Base-by-base conservation (phyloP, 805 yeast species). In the Diddensiella santjacobensis region DNA sequence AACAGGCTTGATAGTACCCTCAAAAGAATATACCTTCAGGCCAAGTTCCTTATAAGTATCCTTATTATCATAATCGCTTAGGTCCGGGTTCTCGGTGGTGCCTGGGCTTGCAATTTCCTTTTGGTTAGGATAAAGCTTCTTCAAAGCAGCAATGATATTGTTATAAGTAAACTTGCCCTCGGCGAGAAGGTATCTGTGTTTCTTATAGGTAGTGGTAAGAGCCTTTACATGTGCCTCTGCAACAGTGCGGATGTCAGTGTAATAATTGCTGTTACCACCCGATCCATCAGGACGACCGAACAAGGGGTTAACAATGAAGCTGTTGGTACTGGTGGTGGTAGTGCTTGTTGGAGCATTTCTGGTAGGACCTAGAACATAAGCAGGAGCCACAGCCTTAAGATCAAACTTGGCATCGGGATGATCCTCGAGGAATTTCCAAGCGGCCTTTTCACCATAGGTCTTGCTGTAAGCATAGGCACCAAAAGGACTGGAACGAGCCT, bases 201-300 rank as follows among this genome's bases (percentile, higher is more conserved):
- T 26, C 31, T 26, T 13, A 26, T 26, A 26, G 31, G 41, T 15
- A 61, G 62, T 45, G 63, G 73, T 74, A 48, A 78, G 68, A 3
- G 83, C 81, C 15, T 60, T 55, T 11, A 79, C 56, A 58, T 82
- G 87, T 4, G 83, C 79, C 47, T 59, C 59, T 4, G 86, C 84
- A 36, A 78, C 83, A 58, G 82, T 86, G 57, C 84, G 71, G 3
- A 81, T 85, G 61, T 81, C 84, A 31, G 75, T 69, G 40, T 59
- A 26, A 13, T 26, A 26, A 13, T 26, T 26, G 31, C 31, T 26
- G 8, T 8, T 13, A 8, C 31, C 31, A 26, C 31, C 31, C 13
- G 70, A 11, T 54, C 58, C 54, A 49, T 61, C 42, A n/a, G 19
- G 11, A 13, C 44, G 49, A 55, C 71, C 57, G 57, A 65, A 33